phyloP scores from a whole-genome alignment of 495 filamentous ascomycete species.

The Penicillium verhagenii region DNA sequence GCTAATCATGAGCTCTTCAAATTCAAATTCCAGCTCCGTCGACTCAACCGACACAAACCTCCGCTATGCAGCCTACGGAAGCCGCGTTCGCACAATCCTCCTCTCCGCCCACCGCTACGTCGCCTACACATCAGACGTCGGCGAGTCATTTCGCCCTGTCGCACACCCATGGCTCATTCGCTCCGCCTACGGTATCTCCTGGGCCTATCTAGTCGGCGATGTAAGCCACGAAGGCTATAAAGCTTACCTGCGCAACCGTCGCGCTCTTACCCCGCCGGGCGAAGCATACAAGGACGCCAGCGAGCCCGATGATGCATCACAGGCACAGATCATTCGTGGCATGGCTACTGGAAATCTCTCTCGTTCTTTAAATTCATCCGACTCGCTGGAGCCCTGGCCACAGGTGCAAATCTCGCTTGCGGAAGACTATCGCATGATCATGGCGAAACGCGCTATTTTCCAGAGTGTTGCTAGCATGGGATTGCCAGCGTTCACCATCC shows the following conservation, averaged over 20 bases:
- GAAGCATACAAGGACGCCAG: slow-evolving; percentile 46
- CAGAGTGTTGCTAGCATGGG: slow-evolving; percentile 92
- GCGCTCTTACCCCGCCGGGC: slow-evolving; percentile 37
- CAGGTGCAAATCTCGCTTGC: slow-evolving; percentile 62
- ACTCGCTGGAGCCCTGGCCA: slow-evolving; percentile 30
- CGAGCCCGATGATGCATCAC: slow-evolving; percentile 22
- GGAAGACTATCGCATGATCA: slow-evolving; percentile 88
- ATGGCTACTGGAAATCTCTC: slow-evolving; percentile 42
- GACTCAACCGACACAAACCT: slow-evolving; percentile 81
- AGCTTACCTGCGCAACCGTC: slow-evolving; percentile 80
- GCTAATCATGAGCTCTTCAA: slow-evolving; percentile 19
- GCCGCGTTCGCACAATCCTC: slow-evolving; percentile 82
- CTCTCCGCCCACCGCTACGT: slow-evolving; percentile 92
- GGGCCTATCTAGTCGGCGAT: slow-evolving; percentile 89
- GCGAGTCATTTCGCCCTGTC: slow-evolving; percentile 92
- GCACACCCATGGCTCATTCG: slow-evolving; percentile 81
- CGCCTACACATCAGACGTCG: slow-evolving; percentile 95
- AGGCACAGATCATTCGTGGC: slow-evolving; percentile 32
- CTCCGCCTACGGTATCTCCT: slow-evolving; percentile 85
- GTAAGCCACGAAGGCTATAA: slow-evolving; percentile 95
- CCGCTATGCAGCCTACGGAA: slow-evolving; percentile 92
- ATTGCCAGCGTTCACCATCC: slow-evolving; percentile 91
- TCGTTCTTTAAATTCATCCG: slow-evolving; percentile 12
- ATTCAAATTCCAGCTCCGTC: slow-evolving; percentile 56
- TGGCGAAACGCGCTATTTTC: slow-evolving; percentile 87